Conservation (phyloP, 164 flowering plant species). For the Berberis vulgaris region DNA sequence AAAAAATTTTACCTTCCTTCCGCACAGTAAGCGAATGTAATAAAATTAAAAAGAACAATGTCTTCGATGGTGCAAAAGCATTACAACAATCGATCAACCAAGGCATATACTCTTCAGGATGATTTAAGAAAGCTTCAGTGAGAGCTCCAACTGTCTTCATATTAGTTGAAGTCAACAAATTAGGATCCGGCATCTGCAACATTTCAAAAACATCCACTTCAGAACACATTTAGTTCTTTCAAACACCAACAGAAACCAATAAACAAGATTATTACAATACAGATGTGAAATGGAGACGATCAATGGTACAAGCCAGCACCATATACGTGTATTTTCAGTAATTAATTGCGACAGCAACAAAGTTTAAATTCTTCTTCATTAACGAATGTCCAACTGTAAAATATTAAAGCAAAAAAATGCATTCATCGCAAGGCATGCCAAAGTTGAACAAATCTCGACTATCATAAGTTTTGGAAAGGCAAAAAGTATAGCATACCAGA, state of each 20-base stretch:
- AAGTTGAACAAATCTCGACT: too few species aligned
- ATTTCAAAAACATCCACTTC: slow-evolving; percentile 3
- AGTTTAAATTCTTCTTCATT: too few species aligned
- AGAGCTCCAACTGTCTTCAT: slow-evolving; percentile 40
- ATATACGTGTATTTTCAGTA: too few species aligned
- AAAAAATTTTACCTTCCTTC: slow-evolving; percentile 14
- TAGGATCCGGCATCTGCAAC: slow-evolving; percentile 40
- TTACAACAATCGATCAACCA: slow-evolving; percentile 51
- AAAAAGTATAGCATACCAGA: too few species aligned
- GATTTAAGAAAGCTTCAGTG: slow-evolving; percentile 34
- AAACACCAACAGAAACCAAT: neutral
- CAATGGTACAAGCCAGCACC: too few species aligned
- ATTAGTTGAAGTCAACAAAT: slow-evolving; percentile 36
- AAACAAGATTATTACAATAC: too few species aligned
- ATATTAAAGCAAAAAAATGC: too few species aligned
- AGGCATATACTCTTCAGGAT: slow-evolving; percentile 38
- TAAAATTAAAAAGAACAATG: slow-evolving; percentile 51
- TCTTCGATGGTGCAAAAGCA: slow-evolving; percentile 40
- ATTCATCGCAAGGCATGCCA: too few species aligned
- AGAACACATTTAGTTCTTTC: neutral
- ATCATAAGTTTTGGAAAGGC: too few species aligned
- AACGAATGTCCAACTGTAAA: too few species aligned
- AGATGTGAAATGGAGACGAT: too few species aligned
- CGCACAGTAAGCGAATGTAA: slow-evolving; percentile 43
- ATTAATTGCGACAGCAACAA: too few species aligned